These are phyloP conservation scores for Thielaviopsis musarum DNA, from an alignment of 2,329 filamentous ascomycete species.

Conservation along the genomic window DNA sequence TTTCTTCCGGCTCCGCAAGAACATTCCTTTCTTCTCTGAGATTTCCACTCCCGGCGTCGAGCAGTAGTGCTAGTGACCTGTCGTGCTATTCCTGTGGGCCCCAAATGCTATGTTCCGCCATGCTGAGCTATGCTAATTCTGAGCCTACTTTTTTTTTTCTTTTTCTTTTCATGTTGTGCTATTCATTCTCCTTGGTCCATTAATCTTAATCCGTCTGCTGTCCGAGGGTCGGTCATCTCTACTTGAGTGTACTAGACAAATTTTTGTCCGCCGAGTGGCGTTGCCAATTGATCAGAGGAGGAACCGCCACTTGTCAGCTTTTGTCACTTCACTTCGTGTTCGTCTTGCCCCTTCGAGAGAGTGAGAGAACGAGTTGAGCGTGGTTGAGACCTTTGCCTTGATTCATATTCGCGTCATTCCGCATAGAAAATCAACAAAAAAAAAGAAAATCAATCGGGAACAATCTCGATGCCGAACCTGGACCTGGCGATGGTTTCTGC, in stretches of 20 bases:
- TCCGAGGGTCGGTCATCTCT: not conserved
- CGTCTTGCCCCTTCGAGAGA: not conserved
- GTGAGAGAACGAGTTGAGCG: not conserved
- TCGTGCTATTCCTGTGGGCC: not conserved
- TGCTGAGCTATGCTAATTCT: not conserved
- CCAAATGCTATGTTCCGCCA: not conserved
- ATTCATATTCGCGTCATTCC: not conserved
- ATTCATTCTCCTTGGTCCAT: not conserved
- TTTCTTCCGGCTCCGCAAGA: not conserved
- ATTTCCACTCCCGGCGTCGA: not conserved
- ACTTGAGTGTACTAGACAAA: not conserved
- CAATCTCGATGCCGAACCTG: not conserved
- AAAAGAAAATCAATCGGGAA: not conserved
- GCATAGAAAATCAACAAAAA: not conserved
- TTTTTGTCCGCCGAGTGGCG: not conserved
- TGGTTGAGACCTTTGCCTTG: not conserved
- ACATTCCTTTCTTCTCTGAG: not conserved
- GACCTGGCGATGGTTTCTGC: not conserved
- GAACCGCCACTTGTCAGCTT: not conserved
- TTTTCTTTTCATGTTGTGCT: not conserved
- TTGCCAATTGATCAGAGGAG: not conserved
- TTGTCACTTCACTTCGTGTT: not conserved
- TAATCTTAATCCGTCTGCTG: not conserved
- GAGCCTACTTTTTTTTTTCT: not conserved
- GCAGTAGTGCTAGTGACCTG: not conserved